phyloP scores from a whole-genome alignment of 2,329 filamentous ascomycete genomes.

The Colletotrichum siamense region DNA sequence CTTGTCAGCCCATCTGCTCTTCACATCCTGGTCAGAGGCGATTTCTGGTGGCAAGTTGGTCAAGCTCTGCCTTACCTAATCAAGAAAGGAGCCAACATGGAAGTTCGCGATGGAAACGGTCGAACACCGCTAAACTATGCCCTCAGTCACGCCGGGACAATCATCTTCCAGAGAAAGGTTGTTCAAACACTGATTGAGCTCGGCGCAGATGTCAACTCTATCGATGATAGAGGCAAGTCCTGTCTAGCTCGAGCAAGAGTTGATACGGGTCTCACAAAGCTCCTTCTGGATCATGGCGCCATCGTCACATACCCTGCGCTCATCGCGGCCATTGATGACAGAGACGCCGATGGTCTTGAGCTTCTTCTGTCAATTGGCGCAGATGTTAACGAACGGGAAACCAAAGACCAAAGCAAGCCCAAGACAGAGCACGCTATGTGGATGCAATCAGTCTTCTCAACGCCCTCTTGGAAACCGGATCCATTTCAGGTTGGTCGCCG shows the following conservation, averaged over 20 bases:
- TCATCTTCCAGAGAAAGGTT: neutral
- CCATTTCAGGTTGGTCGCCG: neutral
- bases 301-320: neutral
- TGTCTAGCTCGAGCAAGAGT: neutral
- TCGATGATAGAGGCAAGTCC: neutral
- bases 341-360: neutral
- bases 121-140: neutral
- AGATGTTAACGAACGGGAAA: neutral
- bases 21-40: neutral
- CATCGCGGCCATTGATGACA: neutral
- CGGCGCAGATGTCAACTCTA: neutral
- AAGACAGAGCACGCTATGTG: neutral
- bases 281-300: neutral
- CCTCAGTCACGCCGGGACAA: neutral
- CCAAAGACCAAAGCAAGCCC: neutral
- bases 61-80: neutral
- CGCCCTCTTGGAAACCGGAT: neutral
- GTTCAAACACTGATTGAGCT: neutral
- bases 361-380: neutral
- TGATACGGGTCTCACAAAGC: neutral
- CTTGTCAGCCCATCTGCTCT: neutral
- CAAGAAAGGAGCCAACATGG: neutral
- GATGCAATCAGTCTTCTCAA: neutral
- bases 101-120: neutral
- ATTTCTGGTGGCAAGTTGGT: neutral